phyloP scores from a whole-genome alignment of 495 filamentous ascomycete genomes.

The Aspergillus incahuasiensis region DNA sequence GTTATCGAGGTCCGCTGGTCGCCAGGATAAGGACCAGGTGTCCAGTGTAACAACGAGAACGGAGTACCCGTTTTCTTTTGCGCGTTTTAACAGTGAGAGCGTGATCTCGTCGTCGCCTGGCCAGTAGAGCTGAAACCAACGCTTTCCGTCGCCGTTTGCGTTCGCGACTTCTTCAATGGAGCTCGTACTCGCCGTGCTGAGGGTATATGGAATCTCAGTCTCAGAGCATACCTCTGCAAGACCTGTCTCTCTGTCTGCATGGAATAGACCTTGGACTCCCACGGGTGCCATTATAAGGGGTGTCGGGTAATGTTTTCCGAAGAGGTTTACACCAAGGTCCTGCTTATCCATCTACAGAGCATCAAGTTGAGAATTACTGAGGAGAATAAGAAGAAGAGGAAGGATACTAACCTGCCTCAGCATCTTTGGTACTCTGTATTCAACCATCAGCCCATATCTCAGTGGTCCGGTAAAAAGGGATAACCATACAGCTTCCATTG shows the following conservation, averaged over 20 bases:
- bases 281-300: conserved; percentile 57
- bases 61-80: conserved; percentile 47
- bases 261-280: conserved; percentile 55
- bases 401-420: conserved; percentile 29
- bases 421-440: conserved; percentile 38
- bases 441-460: background rate
- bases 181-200: conserved; percentile 53
- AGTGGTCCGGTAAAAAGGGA: background rate
- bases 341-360: conserved; percentile 34
- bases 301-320: conserved; percentile 48
- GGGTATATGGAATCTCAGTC: conserved; percentile 50
- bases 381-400: background rate
- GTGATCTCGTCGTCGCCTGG: conserved; percentile 56
- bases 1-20: conserved; percentile 60
- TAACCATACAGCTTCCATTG: conserved; percentile 56
- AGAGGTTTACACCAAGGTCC: conserved; percentile 51
- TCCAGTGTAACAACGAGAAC: conserved; percentile 44
- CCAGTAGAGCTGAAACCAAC: conserved; percentile 70
- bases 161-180: conserved; percentile 52
- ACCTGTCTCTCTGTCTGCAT: conserved; percentile 50
- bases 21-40: conserved; percentile 45
- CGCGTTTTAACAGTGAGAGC: conserved; percentile 54
- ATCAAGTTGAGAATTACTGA: background rate
- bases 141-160: conserved; percentile 36
- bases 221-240: conserved; percentile 50